These are phyloP conservation scores for Fusarium decemcellulare DNA, from an alignment of 2,329 filamentous ascomycete species.

Conservation along the genomic window DNA sequence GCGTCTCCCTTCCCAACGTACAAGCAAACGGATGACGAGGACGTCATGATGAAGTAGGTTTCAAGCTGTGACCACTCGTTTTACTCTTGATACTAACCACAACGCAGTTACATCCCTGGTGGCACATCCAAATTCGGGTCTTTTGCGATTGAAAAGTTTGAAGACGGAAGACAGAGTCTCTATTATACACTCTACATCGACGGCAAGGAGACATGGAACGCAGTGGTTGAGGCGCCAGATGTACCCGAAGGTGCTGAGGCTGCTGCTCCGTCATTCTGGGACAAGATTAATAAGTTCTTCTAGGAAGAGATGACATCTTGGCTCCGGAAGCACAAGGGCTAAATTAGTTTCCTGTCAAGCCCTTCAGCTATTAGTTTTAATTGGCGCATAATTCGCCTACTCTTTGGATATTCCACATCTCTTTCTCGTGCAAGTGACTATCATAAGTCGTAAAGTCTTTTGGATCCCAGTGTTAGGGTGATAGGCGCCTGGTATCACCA, in stretches of 20 bases:
- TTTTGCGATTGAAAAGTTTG: slow-evolving; percentile 78
- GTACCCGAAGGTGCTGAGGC: slow-evolving; percentile 47
- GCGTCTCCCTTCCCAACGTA: slow-evolving; percentile 90
- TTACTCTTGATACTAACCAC: slow-evolving; percentile 4
- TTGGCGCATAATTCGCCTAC: too few species aligned
- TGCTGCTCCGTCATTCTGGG: slow-evolving; percentile 61
- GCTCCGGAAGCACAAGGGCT: background rate
- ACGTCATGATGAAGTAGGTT: slow-evolving; percentile 86
- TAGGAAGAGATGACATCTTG: slow-evolving; percentile 9
- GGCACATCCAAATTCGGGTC: slow-evolving; percentile 90
- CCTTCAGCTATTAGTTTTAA: too few species aligned
- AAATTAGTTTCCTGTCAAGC: background rate
- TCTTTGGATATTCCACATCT: background rate
- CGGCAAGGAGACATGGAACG: slow-evolving; percentile 83
- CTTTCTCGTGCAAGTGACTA: too few species aligned
- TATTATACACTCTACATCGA: slow-evolving; percentile 88
- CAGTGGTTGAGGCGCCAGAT: slow-evolving; percentile 63
- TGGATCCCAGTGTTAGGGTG: too few species aligned
- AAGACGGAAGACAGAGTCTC: slow-evolving; percentile 73
- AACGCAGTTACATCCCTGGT: slow-evolving; percentile 78
- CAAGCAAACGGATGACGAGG: slow-evolving; percentile 82
- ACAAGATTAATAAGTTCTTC: slow-evolving; percentile 51
- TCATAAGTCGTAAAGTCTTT: too few species aligned
- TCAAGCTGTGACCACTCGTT: too few species aligned
- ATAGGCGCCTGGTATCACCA: too few species aligned